Conservation (phyloP, 2,329 filamentous ascomycete genomes). For the Xylariaceae sp. region DNA sequence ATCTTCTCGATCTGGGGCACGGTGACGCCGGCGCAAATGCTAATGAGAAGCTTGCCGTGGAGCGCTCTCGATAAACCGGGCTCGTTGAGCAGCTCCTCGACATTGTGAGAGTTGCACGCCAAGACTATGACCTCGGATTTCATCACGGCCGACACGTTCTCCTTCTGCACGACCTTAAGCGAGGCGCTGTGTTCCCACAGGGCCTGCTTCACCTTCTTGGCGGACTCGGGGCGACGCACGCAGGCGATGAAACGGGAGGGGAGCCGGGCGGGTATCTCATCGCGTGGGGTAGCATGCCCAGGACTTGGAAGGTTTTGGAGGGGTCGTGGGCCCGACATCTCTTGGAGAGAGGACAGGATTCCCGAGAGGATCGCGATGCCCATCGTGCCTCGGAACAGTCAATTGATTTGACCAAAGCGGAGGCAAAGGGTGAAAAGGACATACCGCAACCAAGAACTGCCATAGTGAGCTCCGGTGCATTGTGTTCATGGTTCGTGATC, state of each 20-base stretch:
- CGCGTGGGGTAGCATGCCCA: constrained; percentile 47
- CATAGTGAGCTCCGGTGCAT: constrained; percentile 64
- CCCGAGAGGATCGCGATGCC: constrained; percentile 83
- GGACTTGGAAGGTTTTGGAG: constrained; percentile 47
- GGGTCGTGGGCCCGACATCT: constrained; percentile 50
- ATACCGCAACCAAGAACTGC: constrained; percentile 81
- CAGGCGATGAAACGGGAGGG: constrained; percentile 81
- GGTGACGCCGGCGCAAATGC: constrained; percentile 77
- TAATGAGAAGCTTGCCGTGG: constrained; percentile 78
- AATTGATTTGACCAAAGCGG: constrained; percentile 11
- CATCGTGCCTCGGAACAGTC: constrained; percentile 67
- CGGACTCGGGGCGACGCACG: constrained; percentile 70
- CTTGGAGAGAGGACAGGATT: constrained; percentile 71
- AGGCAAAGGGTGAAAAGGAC: constrained; percentile 29
- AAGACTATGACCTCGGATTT: constrained; percentile 75
- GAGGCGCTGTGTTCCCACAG: constrained; percentile 64
- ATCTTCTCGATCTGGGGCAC: constrained; percentile 67
- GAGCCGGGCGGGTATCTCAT: constrained; percentile 58
- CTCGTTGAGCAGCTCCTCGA: constrained; percentile 67
- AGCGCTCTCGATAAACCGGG: constrained; percentile 73
- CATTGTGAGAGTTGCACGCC: constrained; percentile 79
- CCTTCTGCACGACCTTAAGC: constrained; percentile 69
- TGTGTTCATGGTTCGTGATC: constrained; percentile 37
- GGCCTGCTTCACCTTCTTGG: constrained; percentile 67
- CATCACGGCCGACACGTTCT: constrained; percentile 69